Conservation (phyloP, 2,329 filamentous ascomycete species). For the Hypoxylon sp. region DNA sequence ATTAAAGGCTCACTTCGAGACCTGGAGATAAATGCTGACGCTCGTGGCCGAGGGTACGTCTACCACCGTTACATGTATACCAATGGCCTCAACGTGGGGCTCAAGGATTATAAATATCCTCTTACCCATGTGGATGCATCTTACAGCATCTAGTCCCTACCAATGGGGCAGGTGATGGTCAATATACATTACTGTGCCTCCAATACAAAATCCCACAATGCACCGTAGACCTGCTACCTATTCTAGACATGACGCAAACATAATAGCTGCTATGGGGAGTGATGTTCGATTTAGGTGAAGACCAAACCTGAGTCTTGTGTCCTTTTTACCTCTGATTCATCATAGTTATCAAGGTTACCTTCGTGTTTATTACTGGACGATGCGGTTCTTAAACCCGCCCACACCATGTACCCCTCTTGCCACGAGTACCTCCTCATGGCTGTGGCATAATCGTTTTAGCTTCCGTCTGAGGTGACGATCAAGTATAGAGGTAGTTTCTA, state of each 20-base stretch:
- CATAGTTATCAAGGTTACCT: background rate
- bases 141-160: constrained; percentile 8
- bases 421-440: background rate
- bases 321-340: background rate
- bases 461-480: constrained; percentile 7
- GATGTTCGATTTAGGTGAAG: background rate
- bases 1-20: background rate
- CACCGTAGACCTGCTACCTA: constrained; percentile 6
- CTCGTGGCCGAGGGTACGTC: background rate
- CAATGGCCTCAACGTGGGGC: constrained; percentile 9
- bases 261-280: background rate
- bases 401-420: constrained; percentile 7
- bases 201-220: constrained; percentile 16
- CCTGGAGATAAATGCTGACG: constrained; percentile 8
- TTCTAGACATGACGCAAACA: constrained; percentile 6
- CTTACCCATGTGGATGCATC: constrained; percentile 19
- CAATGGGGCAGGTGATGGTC: constrained; percentile 24
- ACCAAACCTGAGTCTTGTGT: background rate
- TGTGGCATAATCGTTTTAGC: constrained; percentile 5
- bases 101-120: constrained; percentile 20
- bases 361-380: too few species aligned
- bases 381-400: constrained; percentile 1
- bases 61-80: constrained; percentile 12
- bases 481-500: constrained; percentile 1
- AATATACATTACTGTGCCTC: constrained; percentile 2